These are phyloP conservation scores for Wakefieldia striispora DNA, from an alignment of 768 basidiomycete species.

Conservation along the genomic window DNA sequence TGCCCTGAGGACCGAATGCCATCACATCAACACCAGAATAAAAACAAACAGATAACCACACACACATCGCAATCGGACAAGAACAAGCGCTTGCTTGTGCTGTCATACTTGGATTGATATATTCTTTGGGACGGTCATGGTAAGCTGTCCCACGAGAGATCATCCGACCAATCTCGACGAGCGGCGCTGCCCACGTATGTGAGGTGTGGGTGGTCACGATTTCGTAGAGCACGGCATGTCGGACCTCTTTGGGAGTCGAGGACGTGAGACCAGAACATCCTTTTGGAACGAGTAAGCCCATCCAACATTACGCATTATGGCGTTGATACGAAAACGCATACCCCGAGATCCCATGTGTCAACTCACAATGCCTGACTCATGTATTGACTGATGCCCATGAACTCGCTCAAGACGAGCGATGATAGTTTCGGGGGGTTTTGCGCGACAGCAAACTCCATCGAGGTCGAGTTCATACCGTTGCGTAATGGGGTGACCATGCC, in stretches of 20 bases:
- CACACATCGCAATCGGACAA: conserved; percentile 95
- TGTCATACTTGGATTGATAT: conserved; percentile 59
- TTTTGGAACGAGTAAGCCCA: conserved; percentile 27
- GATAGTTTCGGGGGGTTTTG: conserved; percentile 81
- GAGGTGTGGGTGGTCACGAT: conserved; percentile 90
- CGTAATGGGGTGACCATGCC: conserved; percentile 93
- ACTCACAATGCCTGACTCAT: conserved; percentile 89
- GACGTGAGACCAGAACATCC: conserved; percentile 84
- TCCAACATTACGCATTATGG: background rate
- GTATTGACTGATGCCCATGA: conserved; percentile 94
- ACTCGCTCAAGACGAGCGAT: conserved; percentile 91
- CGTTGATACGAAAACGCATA: conserved; percentile 33
- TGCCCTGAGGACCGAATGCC: conserved; percentile 55
- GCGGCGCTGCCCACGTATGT: conserved; percentile 90
- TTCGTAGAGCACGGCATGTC: conserved; percentile 77
- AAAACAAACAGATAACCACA: conserved; percentile 8
- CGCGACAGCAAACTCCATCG: conserved; percentile 96
- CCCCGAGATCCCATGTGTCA: conserved; percentile 95
- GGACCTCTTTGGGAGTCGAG: conserved; percentile 62
- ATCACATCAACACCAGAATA: background rate
- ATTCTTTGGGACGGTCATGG: conserved; percentile 65
- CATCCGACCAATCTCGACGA: conserved; percentile 79
- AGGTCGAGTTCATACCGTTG: conserved; percentile 99
- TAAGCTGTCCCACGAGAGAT: conserved; percentile 83
- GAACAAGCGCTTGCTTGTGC: conserved; percentile 80